Evolutionary conservation across 176 grass and related monocot genomes (phyloP).

Genomic region (Carex myosuroides): DNA sequence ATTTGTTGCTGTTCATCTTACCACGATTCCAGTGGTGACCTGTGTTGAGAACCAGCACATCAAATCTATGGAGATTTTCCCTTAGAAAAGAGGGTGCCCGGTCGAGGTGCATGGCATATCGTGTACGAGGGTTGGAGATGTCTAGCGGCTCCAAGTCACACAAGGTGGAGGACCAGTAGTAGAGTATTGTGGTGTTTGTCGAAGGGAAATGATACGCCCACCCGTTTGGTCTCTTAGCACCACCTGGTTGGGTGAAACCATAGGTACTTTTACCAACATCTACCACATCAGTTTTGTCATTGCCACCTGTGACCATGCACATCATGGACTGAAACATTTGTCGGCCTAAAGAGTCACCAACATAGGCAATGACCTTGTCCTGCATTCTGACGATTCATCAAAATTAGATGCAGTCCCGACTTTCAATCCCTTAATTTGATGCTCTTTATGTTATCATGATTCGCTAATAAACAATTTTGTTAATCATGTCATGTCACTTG

Average conservation of each 20-base stretch:
- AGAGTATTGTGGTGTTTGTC: conserved; percentile 85
- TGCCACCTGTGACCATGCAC: conserved; percentile 74
- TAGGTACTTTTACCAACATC: conserved; percentile 46
- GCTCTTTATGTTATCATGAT: background rate
- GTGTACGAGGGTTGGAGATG: conserved; percentile 39
- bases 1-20: conserved; percentile 70
- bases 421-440: background rate
- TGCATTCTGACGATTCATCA: conserved; percentile 68
- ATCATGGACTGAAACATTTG: conserved; percentile 96
- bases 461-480: background rate
- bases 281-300: conserved; percentile 42
- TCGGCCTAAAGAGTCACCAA: conserved; percentile 85
- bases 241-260: conserved; percentile 40
- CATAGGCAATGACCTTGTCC: conserved; percentile 81
- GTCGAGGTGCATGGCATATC: conserved; percentile 90
- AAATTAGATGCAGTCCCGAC: conserved; percentile 25
- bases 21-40: conserved; percentile 93
- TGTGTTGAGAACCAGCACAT: conserved; percentile 75
- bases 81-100: conserved; percentile 53
- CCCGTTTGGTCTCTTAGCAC: conserved; percentile 62
- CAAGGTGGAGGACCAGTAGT: conserved; percentile 73
- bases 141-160: conserved; percentile 78
- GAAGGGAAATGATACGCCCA: conserved; percentile 75
- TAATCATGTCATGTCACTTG: background rate
- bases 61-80: conserved; percentile 60